A percentile compares a stretch with the other conserved stretches of the same genome.
Evolutionary conservation across 306 rosid species (phyloP).

Genomic region (Ammopiptanthus mongolicus): DNA sequence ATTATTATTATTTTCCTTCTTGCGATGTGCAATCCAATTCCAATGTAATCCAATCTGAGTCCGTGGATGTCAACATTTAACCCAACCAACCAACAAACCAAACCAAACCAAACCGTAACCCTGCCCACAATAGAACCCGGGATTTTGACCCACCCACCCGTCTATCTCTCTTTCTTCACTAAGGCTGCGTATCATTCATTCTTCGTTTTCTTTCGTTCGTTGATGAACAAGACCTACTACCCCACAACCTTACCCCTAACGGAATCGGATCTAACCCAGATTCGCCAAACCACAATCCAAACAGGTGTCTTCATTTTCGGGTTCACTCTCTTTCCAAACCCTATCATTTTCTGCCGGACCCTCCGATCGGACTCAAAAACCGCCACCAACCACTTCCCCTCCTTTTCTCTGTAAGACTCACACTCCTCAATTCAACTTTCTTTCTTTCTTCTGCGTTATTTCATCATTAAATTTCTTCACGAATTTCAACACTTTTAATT

Average conservation of each 20-base stretch:
- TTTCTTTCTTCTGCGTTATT: background rate
- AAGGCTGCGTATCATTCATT: no score
- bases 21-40: no score
- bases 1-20: no score
- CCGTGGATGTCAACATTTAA: no score
- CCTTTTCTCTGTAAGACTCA: slow-evolving; percentile 25
- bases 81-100: no score
- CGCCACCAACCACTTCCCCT: background rate
- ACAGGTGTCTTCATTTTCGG: slow-evolving; percentile 33
- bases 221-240: background rate
- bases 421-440: background rate
- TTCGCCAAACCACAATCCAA: background rate
- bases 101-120: background rate
- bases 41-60: no score
- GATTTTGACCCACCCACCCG: background rate
- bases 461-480: background rate
- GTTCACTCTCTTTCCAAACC: slow-evolving; percentile 25
- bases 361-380: slow-evolving; percentile 37
- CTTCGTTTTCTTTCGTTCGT: no score
- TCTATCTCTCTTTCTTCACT: background rate
- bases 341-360: slow-evolving; percentile 28
- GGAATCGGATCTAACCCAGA: background rate
- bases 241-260: background rate
- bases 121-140: background rate
- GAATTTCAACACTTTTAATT: background rate